Conservation (phyloP, 306 rosid genomes). For the Casuarina equisetifolia region DNA sequence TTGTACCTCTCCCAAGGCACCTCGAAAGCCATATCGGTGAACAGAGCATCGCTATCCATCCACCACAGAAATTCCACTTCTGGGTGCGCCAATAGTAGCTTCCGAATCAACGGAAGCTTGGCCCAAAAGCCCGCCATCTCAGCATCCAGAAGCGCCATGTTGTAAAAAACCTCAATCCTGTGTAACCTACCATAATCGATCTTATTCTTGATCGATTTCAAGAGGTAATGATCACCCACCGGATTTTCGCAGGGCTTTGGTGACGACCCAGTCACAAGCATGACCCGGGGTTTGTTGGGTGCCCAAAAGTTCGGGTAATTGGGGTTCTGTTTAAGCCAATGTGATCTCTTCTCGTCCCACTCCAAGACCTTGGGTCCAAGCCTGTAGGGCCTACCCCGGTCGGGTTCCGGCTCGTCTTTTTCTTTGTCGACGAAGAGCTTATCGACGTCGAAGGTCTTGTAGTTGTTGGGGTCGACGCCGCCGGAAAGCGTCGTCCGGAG, state of each 20-base stretch:
- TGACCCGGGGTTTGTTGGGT: constrained; percentile 56
- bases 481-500: constrained; percentile 17
- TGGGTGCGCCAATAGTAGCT: constrained; percentile 45
- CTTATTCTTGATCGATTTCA: constrained; percentile 60
- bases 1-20: constrained; percentile 58
- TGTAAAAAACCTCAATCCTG: constrained; percentile 56
- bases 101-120: constrained; percentile 52
- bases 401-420: constrained; percentile 36
- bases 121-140: constrained; percentile 74
- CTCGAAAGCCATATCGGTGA: constrained; percentile 66
- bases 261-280: constrained; percentile 58
- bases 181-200: constrained; percentile 58
- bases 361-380: constrained; percentile 56
- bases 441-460: constrained; percentile 48
- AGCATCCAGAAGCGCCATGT: constrained; percentile 51
- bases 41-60: constrained; percentile 70
- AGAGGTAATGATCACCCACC: constrained; percentile 54
- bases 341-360: constrained; percentile 51
- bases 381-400: constrained; percentile 39
- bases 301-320: constrained; percentile 41
- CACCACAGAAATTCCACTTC: constrained; percentile 62
- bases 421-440: constrained; percentile 45
- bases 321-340: constrained; percentile 49
- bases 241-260: constrained; percentile 68
- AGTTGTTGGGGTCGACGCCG: constrained; percentile 37